phyloP scores from a whole-genome alignment of 1,284 basidiomycete species.

The Fomitopsis pinicola region DNA sequence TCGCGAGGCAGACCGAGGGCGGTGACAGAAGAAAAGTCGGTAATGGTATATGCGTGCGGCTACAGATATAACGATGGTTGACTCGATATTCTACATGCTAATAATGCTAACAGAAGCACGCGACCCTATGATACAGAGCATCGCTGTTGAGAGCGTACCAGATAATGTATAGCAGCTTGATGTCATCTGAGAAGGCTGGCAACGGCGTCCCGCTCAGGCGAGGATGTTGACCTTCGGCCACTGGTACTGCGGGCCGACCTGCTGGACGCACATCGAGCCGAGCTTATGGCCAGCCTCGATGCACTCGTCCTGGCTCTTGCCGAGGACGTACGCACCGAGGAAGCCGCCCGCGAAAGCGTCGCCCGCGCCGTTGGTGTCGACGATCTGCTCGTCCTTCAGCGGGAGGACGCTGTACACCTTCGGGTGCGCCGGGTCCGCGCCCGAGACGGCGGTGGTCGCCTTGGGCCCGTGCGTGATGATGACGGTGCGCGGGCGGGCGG shows the following conservation, averaged over 20 bases:
- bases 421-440: conserved; percentile 48
- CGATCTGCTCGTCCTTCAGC: conserved; percentile 69
- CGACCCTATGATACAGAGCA: conserved; percentile 10
- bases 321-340: conserved; percentile 80
- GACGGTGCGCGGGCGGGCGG: conserved; percentile 75
- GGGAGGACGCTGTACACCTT: conserved; percentile 62
- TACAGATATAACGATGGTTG: conserved; percentile 23
- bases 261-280: conserved; percentile 85
- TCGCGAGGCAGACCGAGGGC: background rate
- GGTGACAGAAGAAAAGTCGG: background rate
- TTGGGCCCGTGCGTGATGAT: conserved; percentile 91
- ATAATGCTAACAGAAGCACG: conserved; percentile 18
- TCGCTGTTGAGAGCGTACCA: conserved; percentile 42
- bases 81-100: conserved; percentile 25
- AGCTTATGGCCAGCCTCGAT: conserved; percentile 89
- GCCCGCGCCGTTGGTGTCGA: conserved; percentile 99
- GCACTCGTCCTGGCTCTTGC: conserved; percentile 77
- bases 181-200: background rate
- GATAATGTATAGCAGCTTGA: conserved; percentile 6
- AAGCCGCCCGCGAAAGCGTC: conserved; percentile 99
- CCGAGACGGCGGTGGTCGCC: conserved; percentile 76
- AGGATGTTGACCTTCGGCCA: conserved; percentile 75
- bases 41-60: conserved; percentile 10
- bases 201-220: conserved; percentile 24
- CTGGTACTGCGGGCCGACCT: conserved; percentile 77